Base-by-base conservation (phyloP, 2,329 filamentous ascomycete genomes). In the Microdochium trichocladiopsis region DNA sequence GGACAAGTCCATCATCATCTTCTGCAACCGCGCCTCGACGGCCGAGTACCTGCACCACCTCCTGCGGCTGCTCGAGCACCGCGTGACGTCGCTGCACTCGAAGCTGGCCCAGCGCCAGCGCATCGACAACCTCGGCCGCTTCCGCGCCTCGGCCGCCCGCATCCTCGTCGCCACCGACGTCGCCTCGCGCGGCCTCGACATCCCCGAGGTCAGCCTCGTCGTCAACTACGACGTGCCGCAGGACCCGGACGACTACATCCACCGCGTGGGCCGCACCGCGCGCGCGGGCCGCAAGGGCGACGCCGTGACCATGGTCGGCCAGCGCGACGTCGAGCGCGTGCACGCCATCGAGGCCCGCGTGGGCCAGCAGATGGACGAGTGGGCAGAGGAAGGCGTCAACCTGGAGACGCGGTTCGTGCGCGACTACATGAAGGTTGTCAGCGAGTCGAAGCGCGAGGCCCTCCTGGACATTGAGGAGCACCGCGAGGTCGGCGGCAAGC, bases 221-320 rank as follows among this genome's bases (percentile, higher is more conserved):
- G 75, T 99, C 64, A 97, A 99, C 71, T 99, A 92, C 70, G 94
- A 99, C 66, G 83, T 99, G 1, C 94, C 94, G 0, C 84, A 93
- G n/a, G 90, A 96, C 65, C 90, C 93, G 2, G 92, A 96, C 67
- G 93, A 96, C 70, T 99, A 99, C 68, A 94, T 99, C 58, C 94
- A 99, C 73, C 84, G 94, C 12, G 93, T 96, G 50, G 94, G 94
- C 67, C 87, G 94, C 71, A 99, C 94, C 12, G 94, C 94, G 3
- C 86, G 94, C 80, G 94, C 94, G 0, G 94, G 94, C 0, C 82
- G 91, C 47, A 78, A 77, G 51, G 94, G 94, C 62, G 86, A 91
- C 58, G 84, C 88, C 4, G 83, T 96, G 16, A 95, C 90, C 2
- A 82, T 99, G 60, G 87, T 99, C 2, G 93, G 94, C 2, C 93